Percentiles rank a stretch among this genome's conserved stretches.
phyloP scores from a whole-genome alignment of 352 stramenopile species.

The Blastocystis sp. region DNA sequence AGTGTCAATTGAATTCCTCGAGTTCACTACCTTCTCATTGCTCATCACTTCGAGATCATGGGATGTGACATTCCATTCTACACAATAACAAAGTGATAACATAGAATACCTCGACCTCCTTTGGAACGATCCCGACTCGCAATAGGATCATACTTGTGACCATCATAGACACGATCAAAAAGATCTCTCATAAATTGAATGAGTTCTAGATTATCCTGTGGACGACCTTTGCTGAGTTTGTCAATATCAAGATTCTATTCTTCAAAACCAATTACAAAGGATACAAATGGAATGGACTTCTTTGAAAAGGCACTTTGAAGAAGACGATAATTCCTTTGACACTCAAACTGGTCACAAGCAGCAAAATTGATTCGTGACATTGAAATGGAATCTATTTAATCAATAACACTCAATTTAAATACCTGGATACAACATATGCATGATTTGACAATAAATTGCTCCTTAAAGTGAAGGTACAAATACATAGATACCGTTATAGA shows the following conservation, averaged over 20 bases:
- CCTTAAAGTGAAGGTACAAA: not conserved
- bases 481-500: constrained; percentile 26
- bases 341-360: constrained; percentile 32
- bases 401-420: not conserved
- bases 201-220: constrained; percentile 50
- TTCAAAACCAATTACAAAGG: not conserved
- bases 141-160: constrained; percentile 28
- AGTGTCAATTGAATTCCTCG: not conserved
- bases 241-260: constrained; percentile 24
- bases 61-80: not conserved
- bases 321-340: constrained; percentile 40
- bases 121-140: not conserved
- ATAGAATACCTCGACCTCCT: not conserved
- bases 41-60: not conserved
- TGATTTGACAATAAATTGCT: constrained; percentile 32
- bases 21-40: constrained; percentile 15
- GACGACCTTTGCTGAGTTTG: constrained; percentile 8
- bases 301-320: constrained; percentile 19
- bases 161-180: constrained; percentile 22
- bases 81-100: not conserved
- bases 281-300: constrained; percentile 35
- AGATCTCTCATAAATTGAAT: constrained; percentile 34
- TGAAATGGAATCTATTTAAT: not conserved
- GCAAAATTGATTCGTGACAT: constrained; percentile 48
- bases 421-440: constrained; percentile 55